Base-by-base conservation (phyloP, 2,329 filamentous ascomycete species). In the Pleomassaria siparia region DNA sequence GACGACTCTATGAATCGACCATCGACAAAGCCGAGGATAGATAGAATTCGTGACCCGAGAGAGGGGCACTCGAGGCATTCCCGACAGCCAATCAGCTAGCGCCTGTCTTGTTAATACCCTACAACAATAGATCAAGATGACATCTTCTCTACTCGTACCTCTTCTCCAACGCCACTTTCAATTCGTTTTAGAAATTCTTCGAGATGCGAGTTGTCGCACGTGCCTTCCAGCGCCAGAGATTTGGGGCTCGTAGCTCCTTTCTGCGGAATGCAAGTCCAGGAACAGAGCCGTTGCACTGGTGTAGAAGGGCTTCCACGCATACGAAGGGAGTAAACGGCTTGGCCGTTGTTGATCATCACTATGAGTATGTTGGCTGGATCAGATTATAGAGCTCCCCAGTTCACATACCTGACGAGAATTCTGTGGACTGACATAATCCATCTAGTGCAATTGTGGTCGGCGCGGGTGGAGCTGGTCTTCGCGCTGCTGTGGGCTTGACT, bases 401-500 rank as follows among this genome's bases (percentile, higher is more conserved):
- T 13, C 18, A 3, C 18, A 22, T 22, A 3, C 10, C 13, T 22
- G 35, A 35, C 5, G n/a, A 18, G 9, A 35, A 29, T 29, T 29
- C 15, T 29, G 11, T 28, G n/a, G 22, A 11, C 28, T 42, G 21
- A 42, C 13, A 36, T 6, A 40, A 5, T 4, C 12, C 16, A 11
- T 8, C n/a, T 37, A 68, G 67, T 61, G 72, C 72, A 20, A 72
- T 76, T 28, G 73, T 75, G 12, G 67, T 75, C 16, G 72, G 73
- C 35, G 83, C 83, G 51, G 83, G 83, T 53, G 83, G 83, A 62
- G 81, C 83, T 51, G 83, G 83, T 63, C 73, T 86, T 32, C 77
- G 83, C 61, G 82, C 83, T 43, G 82, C 82, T 49, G 82, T 85
- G 58, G 83, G 83, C 58, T 74, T 86, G 33, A 81, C 82, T 25